Conservation (phyloP, 192 early-diverging fungal species). For the Backusella tuberculispora region DNA sequence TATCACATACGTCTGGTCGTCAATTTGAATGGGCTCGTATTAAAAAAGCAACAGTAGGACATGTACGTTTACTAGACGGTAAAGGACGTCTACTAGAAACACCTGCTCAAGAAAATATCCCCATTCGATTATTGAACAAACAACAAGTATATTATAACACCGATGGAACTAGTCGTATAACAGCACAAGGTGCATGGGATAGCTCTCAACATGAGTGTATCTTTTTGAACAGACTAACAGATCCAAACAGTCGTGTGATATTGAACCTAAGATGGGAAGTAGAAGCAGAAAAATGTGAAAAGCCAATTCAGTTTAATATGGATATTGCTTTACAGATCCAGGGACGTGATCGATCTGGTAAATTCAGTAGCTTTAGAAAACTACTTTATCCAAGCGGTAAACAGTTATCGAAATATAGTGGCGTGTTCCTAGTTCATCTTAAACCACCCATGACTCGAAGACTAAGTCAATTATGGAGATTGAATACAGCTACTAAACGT, state of each 20-base stretch:
- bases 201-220: slow-evolving; percentile 73
- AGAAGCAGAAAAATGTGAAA: slow-evolving; percentile 60
- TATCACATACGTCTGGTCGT: slow-evolving; percentile 71
- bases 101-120: slow-evolving; percentile 52
- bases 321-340: slow-evolving; percentile 66
- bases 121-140: slow-evolving; percentile 49
- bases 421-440: slow-evolving; percentile 68
- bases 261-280: slow-evolving; percentile 60
- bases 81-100: slow-evolving; percentile 66
- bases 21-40: slow-evolving; percentile 64
- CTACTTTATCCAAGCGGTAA: slow-evolving; percentile 46
- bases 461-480: slow-evolving; percentile 64
- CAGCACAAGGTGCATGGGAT: slow-evolving; percentile 70
- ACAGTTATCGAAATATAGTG: slow-evolving; percentile 50
- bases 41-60: slow-evolving; percentile 48
- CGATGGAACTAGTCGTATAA: slow-evolving; percentile 66
- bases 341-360: slow-evolving; percentile 54
- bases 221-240: slow-evolving; percentile 68
- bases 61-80: slow-evolving; percentile 55
- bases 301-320: slow-evolving; percentile 60
- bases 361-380: slow-evolving; percentile 50
- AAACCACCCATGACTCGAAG: slow-evolving; percentile 57
- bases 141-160: slow-evolving; percentile 50
- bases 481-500: slow-evolving; percentile 71
- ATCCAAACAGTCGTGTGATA: slow-evolving; percentile 59